A percentile compares a stretch with the other conserved stretches of the same genome.
Conservation (phyloP, 2,329 filamentous ascomycete genomes). For the Blastomyces emzantsi region DNA sequence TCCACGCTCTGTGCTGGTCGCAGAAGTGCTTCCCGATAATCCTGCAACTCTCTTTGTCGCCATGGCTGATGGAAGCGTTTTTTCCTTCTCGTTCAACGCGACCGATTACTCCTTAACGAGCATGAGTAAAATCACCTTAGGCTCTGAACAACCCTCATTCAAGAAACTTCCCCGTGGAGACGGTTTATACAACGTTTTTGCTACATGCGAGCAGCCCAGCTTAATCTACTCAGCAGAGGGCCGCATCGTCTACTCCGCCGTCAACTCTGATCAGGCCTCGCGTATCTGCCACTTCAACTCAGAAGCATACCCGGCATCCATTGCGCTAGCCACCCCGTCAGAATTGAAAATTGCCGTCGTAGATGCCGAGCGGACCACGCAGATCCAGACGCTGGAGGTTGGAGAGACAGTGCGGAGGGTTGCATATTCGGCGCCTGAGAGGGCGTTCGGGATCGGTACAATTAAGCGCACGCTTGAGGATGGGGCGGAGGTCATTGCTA, state of each 20-base stretch:
- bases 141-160: constrained; percentile 74
- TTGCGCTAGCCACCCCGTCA: constrained; percentile 67
- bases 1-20: constrained; percentile 70
- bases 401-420: constrained; percentile 77
- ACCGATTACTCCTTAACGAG: constrained; percentile 55
- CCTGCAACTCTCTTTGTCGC: constrained; percentile 75
- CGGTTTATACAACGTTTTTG: constrained; percentile 70
- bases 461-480: constrained; percentile 63
- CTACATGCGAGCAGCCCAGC: constrained; percentile 87
- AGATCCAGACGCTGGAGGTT: constrained; percentile 71
- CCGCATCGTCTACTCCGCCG: constrained; percentile 82
- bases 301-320: constrained; percentile 67
- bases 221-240: constrained; percentile 86
- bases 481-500: constrained; percentile 66
- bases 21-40: constrained; percentile 60
- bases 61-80: constrained; percentile 84
- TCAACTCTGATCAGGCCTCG: constrained; percentile 78
- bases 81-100: constrained; percentile 66
- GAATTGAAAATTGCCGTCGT: constrained; percentile 72
- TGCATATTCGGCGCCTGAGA: constrained; percentile 69
- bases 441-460: constrained; percentile 78
- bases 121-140: constrained; percentile 73
- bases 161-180: constrained; percentile 63
- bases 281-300: constrained; percentile 76
- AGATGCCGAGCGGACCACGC: constrained; percentile 76